phyloP scores from a whole-genome alignment of 1,284 basidiomycete species.

The Hypsizygus ulmarius region DNA sequence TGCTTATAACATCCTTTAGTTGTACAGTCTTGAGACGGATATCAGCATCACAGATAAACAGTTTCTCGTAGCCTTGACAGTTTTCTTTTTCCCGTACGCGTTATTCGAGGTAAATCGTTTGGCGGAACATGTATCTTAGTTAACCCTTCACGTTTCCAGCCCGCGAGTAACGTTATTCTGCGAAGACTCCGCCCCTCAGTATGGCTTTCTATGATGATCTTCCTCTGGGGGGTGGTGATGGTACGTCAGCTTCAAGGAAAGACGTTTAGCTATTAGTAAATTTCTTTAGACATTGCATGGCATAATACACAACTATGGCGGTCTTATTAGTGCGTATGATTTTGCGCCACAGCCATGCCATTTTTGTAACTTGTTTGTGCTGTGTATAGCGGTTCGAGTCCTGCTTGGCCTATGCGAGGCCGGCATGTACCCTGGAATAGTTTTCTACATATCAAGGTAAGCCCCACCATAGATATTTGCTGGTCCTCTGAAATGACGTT shows the following conservation, averaged over 20 bases:
- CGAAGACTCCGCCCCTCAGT: constrained; percentile 55
- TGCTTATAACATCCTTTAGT: constrained; percentile 26
- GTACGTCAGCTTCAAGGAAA: constrained; percentile 27
- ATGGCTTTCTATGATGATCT: constrained; percentile 55
- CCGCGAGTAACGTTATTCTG: constrained; percentile 53
- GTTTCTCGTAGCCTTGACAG: constrained; percentile 53
- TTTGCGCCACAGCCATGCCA: constrained; percentile 2
- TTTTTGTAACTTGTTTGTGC: constrained; percentile 2
- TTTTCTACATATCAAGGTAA: constrained; percentile 55
- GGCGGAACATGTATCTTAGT: neutral
- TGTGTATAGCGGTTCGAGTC: constrained; percentile 41
- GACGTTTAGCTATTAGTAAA: constrained; percentile 3
- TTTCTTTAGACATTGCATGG: constrained; percentile 48
- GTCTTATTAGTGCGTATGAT: constrained; percentile 41
- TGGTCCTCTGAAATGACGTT: constrained; percentile 1
- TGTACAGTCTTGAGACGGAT: constrained; percentile 47
- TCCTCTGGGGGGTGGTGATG: constrained; percentile 60
- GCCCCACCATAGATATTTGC: constrained; percentile 6
- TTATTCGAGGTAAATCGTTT: constrained; percentile 45
- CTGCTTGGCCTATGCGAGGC: constrained; percentile 53
- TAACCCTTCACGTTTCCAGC: constrained; percentile 28
- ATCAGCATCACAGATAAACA: constrained; percentile 48
- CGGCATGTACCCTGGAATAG: constrained; percentile 54
- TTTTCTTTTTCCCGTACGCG: constrained; percentile 59
- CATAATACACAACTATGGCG: constrained; percentile 46